Evolutionary conservation across 768 basidiomycete species (phyloP).

Genomic region (Mycena amicta): DNA sequence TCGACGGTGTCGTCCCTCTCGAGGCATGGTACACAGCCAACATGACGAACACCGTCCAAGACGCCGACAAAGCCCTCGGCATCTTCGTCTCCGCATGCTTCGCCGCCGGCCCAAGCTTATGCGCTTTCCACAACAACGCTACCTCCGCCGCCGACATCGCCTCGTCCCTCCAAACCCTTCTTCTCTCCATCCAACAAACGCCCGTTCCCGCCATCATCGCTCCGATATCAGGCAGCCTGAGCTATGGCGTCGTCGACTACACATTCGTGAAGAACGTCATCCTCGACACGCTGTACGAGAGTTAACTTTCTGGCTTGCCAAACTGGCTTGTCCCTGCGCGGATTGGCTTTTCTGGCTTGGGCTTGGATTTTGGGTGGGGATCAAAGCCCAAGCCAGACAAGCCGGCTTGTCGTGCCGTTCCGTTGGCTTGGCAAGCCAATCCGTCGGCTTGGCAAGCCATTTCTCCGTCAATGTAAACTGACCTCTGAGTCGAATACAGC

Average conservation of each 20-base stretch:
- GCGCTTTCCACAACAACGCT: constrained; percentile 25
- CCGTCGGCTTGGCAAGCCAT: too few relatives aligned
- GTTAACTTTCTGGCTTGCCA: too few relatives aligned
- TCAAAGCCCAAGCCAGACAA: too few relatives aligned
- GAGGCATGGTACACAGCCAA: constrained; percentile 23
- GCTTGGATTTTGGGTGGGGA: too few relatives aligned
- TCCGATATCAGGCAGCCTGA: neutral
- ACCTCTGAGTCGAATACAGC: too few relatives aligned
- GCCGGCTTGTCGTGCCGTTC: too few relatives aligned
- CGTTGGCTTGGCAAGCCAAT: too few relatives aligned
- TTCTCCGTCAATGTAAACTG: too few relatives aligned
- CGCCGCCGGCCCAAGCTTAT: constrained; percentile 25
- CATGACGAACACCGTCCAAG: constrained; percentile 22
- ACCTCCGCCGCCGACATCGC: constrained; percentile 20
- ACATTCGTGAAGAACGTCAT: constrained; percentile 20
- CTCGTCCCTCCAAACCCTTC: constrained; percentile 20
- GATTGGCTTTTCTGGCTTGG: too few relatives aligned
- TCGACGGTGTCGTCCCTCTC: constrained; percentile 32
- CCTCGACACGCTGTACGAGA: constrained; percentile 20
- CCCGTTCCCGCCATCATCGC: constrained; percentile 24
- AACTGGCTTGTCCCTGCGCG: too few relatives aligned
- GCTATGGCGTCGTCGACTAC: constrained; percentile 30
- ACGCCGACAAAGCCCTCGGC: constrained; percentile 28
- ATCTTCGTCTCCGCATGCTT: constrained; percentile 27
- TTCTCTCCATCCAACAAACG: constrained; percentile 12